Conservation (phyloP, 768 basidiomycete species). For the Mycena leptocephala region DNA sequence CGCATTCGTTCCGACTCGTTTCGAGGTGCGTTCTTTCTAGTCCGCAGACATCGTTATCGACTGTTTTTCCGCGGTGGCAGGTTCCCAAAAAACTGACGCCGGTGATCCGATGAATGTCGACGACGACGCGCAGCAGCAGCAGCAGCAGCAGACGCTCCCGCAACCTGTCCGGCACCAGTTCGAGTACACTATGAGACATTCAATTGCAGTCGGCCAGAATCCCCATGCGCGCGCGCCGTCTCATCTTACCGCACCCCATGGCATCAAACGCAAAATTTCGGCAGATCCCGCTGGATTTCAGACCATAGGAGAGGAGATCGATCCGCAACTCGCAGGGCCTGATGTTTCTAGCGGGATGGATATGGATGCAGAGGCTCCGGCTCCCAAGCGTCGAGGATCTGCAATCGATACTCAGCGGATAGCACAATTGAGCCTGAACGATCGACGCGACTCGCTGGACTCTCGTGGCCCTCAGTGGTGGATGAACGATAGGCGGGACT, state of each 20-base stretch:
- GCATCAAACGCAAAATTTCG: constrained; percentile 90
- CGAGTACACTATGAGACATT: constrained; percentile 82
- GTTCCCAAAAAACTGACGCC: constrained; percentile 48
- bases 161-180: constrained; percentile 62
- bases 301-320: constrained; percentile 75
- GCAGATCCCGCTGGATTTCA: constrained; percentile 70
- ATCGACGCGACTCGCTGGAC: constrained; percentile 87
- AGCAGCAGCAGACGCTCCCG: constrained; percentile 43
- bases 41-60: constrained; percentile 35
- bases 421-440: constrained; percentile 82
- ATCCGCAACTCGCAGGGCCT: constrained; percentile 78
- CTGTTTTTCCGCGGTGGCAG: constrained; percentile 33
- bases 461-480: constrained; percentile 74
- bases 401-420: constrained; percentile 86
- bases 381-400: constrained; percentile 89
- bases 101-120: constrained; percentile 60
- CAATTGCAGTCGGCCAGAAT: constrained; percentile 74
- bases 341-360: constrained; percentile 76
- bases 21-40: constrained; percentile 31
- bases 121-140: constrained; percentile 47
- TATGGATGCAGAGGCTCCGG: constrained; percentile 75
- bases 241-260: constrained; percentile 63
- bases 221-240: constrained; percentile 57
- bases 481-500: constrained; percentile 81
- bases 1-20: constrained; percentile 41